A percentile compares a stretch with the other conserved stretches of the same genome.
Evolutionary conservation across 2,329 filamentous ascomycete genomes (phyloP).

Genomic region (Septoria petroselini): DNA sequence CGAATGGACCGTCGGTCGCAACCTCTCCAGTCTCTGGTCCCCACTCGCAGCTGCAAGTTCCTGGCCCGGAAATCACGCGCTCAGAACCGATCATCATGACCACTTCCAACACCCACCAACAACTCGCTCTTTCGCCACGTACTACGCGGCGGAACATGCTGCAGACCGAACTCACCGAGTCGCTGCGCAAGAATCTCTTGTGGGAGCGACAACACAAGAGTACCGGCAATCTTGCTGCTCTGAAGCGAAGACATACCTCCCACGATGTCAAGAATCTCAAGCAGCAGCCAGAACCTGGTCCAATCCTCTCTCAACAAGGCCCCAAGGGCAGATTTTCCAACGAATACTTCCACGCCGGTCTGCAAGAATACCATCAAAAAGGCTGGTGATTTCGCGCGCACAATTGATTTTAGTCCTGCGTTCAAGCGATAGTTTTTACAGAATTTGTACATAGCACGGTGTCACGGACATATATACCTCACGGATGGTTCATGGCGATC

Average conservation of each 20-base stretch:
- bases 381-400: conserved; percentile 62
- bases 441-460: conserved; percentile 1
- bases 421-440: conserved; percentile 28
- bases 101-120: conserved; percentile 63
- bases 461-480: too few relatives aligned
- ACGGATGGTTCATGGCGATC: conserved; percentile 18
- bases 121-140: conserved; percentile 72
- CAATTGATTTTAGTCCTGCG: conserved; percentile 28
- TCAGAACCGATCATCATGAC: conserved; percentile 79
- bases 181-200: conserved; percentile 82
- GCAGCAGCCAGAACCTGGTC: conserved; percentile 68
- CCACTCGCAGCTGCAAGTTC: conserved; percentile 32
- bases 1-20: conserved; percentile 63
- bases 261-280: conserved; percentile 86
- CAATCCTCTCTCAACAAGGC: conserved; percentile 42
- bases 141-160: conserved; percentile 96
- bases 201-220: conserved; percentile 96
- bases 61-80: conserved; percentile 45
- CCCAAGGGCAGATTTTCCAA: conserved; percentile 67
- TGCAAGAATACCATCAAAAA: conserved; percentile 80
- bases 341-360: conserved; percentile 78
- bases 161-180: conserved; percentile 88
- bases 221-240: conserved; percentile 78
- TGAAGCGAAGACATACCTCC: conserved; percentile 86
- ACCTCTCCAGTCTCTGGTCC: conserved; percentile 51